Evolutionary conservation across 441 rosid genomes (phyloP).

Genomic region (Populus hybrid): DNA sequence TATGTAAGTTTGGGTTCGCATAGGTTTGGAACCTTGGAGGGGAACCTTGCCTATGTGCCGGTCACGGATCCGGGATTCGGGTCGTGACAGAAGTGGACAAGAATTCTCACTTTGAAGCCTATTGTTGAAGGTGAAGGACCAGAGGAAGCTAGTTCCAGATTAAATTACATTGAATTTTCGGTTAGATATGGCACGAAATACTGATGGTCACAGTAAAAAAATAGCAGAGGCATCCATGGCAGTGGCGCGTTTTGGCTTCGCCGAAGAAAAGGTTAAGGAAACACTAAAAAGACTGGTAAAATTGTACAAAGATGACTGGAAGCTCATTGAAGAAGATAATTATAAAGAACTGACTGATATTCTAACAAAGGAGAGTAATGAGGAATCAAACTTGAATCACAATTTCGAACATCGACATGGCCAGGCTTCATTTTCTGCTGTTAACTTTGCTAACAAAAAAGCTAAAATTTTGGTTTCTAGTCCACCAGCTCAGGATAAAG

Average conservation of each 20-base stretch:
- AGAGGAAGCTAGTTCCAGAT: neutral
- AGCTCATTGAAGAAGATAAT: conserved; percentile 8
- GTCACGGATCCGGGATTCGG: too few species aligned
- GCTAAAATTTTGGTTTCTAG: neutral
- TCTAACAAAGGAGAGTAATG: neutral
- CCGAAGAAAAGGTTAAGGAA: neutral
- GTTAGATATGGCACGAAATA: neutral
- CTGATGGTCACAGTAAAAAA: neutral
- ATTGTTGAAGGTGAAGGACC: neutral
- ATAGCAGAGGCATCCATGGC: neutral
- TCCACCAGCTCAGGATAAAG: neutral
- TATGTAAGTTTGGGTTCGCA: too few species aligned
- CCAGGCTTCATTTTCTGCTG: neutral
- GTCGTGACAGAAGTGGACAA: neutral
- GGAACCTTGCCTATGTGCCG: too few species aligned
- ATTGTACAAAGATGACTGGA: conserved; percentile 5
- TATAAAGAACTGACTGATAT: neutral
- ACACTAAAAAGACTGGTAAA: neutral
- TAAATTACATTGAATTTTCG: neutral
- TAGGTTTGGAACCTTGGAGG: too few species aligned
- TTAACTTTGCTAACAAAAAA: neutral
- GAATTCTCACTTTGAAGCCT: neutral
- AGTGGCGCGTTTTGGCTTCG: neutral
- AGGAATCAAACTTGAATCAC: neutral
- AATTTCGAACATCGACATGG: neutral